phyloP scores from a whole-genome alignment of 805 yeast genomes.

The Barnettozyma botsteinii region DNA sequence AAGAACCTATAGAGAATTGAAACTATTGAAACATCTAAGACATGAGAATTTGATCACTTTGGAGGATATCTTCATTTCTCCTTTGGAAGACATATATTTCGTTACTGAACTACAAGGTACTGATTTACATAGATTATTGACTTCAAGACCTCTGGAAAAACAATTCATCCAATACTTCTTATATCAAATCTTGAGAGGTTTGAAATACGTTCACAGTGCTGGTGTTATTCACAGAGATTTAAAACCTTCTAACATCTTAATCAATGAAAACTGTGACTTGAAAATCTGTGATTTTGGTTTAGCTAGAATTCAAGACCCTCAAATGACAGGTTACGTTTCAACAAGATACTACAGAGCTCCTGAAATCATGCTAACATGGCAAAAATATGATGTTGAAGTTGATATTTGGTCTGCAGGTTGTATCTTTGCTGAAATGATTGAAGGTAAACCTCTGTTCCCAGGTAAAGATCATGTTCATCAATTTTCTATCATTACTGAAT shows the following conservation, averaged over 20 bases:
- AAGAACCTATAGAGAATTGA: slow-evolving; percentile 93
- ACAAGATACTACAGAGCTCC: slow-evolving; percentile 97
- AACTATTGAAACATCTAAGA: slow-evolving; percentile 83
- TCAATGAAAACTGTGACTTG: slow-evolving; percentile 86
- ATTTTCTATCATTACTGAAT: slow-evolving; percentile 92
- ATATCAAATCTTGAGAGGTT: slow-evolving; percentile 87
- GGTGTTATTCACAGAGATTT: slow-evolving; percentile 89
- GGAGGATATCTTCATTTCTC: slow-evolving; percentile 90
- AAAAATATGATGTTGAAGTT: slow-evolving; percentile 92
- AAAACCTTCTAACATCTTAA: slow-evolving; percentile 78
- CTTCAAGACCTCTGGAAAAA: slow-evolving; percentile 89
- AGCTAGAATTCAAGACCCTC: slow-evolving; percentile 97
- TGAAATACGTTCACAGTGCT: slow-evolving; percentile 86
- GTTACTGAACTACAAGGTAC: slow-evolving; percentile 97
- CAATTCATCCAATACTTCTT: slow-evolving; percentile 96
- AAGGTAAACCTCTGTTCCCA: slow-evolving; percentile 94
- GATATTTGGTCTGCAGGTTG: slow-evolving; percentile 99
- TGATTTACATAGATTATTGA: slow-evolving; percentile 84
- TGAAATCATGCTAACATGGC: slow-evolving; percentile 98
- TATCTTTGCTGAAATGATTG: slow-evolving; percentile 95
- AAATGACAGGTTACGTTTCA: slow-evolving; percentile 97
- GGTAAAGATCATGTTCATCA: slow-evolving; percentile 99
- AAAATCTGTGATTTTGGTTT: slow-evolving; percentile 92
- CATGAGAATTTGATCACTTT: slow-evolving; percentile 93
- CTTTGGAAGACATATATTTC: slow-evolving; percentile 91